These are phyloP conservation scores for Mycogone perniciosa DNA, from an alignment of 2,329 filamentous ascomycete genomes.

Conservation along the genomic window DNA sequence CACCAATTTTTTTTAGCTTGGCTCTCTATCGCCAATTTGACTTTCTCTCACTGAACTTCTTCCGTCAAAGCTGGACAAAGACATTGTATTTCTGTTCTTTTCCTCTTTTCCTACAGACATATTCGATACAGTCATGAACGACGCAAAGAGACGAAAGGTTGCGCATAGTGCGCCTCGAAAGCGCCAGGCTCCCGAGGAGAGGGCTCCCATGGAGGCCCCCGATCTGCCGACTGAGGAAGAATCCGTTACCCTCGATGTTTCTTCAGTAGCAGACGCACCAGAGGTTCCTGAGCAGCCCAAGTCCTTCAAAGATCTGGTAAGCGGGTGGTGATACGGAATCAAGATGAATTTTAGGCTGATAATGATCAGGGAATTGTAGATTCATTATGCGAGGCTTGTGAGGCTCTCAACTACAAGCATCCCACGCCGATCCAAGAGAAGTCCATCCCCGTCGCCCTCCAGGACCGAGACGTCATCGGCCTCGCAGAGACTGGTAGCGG, in stretches of 20 bases:
- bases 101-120: conserved; percentile 3
- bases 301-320: conserved; percentile 60
- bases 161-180: conserved; percentile 24
- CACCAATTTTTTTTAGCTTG: conserved; percentile 28
- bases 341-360: conserved; percentile 12
- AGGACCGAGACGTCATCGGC: conserved; percentile 82
- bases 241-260: conserved; percentile 29
- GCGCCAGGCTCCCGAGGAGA: not conserved
- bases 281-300: conserved; percentile 37
- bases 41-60: not conserved
- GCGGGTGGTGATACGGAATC: conserved; percentile 9
- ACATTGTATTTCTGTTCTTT: not conserved
- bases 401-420: conserved; percentile 69
- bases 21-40: not conserved
- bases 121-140: conserved; percentile 26
- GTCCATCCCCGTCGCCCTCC: conserved; percentile 73
- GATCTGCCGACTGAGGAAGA: conserved; percentile 26
- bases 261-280: conserved; percentile 25
- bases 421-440: conserved; percentile 87
- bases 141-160: conserved; percentile 37
- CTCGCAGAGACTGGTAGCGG: conserved; percentile 92
- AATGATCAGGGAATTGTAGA: conserved; percentile 66
- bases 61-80: not conserved
- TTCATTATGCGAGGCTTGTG: conserved; percentile 82
- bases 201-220: conserved; percentile 11